These are phyloP conservation scores for Candida caryicola DNA, from an alignment of 805 yeast species.

Conservation along the genomic window DNA sequence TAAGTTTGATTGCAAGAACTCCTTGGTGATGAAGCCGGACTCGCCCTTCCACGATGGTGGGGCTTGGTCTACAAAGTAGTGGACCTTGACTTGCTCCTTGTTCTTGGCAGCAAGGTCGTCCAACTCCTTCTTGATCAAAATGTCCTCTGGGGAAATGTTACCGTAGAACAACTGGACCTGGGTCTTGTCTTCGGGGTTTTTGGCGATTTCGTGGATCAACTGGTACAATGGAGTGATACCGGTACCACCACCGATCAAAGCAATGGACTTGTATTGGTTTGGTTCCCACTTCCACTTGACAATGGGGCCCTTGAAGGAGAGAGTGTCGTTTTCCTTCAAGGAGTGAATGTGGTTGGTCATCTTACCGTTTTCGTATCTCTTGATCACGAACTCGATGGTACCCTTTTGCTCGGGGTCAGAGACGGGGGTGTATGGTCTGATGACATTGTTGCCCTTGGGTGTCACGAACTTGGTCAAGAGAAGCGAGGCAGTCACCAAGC, in stretches of 20 bases:
- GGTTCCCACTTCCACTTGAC: conserved; percentile 88
- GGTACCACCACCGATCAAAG: conserved; percentile 91
- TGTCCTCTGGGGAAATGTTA: conserved; percentile 71
- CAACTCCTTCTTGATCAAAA: conserved; percentile 73
- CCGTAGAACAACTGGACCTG: conserved; percentile 83
- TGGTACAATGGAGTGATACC: conserved; percentile 97
- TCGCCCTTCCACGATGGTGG: conserved; percentile 47
- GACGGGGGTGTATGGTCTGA: conserved; percentile 89
- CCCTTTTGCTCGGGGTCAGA: conserved; percentile 71
- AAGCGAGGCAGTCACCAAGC: conserved; percentile 76
- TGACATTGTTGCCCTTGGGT: conserved; percentile 78
- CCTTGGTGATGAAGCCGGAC: conserved; percentile 77
- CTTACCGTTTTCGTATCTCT: conserved; percentile 82
- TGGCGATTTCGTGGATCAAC: conserved; percentile 69
- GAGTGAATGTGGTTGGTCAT: conserved; percentile 70
- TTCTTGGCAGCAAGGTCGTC: conserved; percentile 62
- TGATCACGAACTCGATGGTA: conserved; percentile 72
- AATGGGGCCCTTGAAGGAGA: conserved; percentile 92
- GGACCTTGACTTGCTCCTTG: conserved; percentile 75
- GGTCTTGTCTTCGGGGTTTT: conserved; percentile 84
- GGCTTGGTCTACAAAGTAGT: conserved; percentile 78
- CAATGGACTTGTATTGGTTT: conserved; percentile 76
- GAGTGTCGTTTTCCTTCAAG: conserved; percentile 74
- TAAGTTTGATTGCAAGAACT: conserved; percentile 57
- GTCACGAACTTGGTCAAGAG: conserved; percentile 78